Percentiles rank a stretch among this genome's conserved stretches.
Evolutionary conservation across 257 asterid genomes (phyloP).

Genomic region (Solanum rostratum): DNA sequence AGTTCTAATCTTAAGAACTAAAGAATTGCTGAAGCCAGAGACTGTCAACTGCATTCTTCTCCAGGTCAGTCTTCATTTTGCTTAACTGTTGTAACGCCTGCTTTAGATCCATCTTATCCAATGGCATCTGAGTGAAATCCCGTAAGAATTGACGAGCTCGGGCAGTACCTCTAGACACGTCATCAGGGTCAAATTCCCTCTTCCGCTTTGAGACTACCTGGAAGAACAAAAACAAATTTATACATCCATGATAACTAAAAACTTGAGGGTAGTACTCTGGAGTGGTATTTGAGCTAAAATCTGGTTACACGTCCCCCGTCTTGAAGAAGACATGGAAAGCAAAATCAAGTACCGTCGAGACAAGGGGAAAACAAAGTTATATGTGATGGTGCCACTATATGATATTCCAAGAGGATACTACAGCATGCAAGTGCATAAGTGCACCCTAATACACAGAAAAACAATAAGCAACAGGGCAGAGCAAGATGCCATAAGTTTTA

Average conservation of each 20-base stretch:
- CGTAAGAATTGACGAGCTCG: constrained; percentile 71
- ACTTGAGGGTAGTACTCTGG: not conserved
- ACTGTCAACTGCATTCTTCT: constrained; percentile 50
- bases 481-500: not conserved
- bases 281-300: not conserved
- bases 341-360: not conserved
- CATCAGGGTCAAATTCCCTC: constrained; percentile 51
- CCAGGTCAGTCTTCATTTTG: constrained; percentile 48
- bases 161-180: constrained; percentile 48
- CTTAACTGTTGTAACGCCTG: constrained; percentile 40
- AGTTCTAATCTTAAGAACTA: not conserved
- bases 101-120: constrained; percentile 61
- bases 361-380: not conserved
- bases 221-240: not conserved
- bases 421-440: not conserved
- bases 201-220: constrained; percentile 57
- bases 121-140: constrained; percentile 65
- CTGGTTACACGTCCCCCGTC: not conserved
- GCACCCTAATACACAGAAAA: not conserved
- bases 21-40: constrained; percentile 83
- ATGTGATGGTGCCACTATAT: not conserved
- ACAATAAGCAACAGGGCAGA: not conserved
- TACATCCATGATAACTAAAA: not conserved
- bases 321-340: not conserved
- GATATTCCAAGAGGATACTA: not conserved